phyloP scores from a whole-genome alignment of 192 early-diverging fungal species.

The Neocallimastix lanati region DNA sequence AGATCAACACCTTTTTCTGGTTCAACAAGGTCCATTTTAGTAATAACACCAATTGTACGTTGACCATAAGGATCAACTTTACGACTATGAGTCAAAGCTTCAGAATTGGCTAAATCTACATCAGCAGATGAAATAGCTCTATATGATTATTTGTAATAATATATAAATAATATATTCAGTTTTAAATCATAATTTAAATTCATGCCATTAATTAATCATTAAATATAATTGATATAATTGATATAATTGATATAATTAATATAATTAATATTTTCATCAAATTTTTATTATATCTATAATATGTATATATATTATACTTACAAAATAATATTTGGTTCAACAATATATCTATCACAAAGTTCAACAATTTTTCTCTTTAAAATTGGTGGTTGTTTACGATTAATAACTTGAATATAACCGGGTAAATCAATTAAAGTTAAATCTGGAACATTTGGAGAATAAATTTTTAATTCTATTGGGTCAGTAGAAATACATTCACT shows the following conservation, averaged over 20 bases:
- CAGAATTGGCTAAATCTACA: slow-evolving; percentile 73
- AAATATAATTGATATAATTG: too few species aligned
- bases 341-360: slow-evolving; percentile 65
- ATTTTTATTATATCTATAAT: too few species aligned
- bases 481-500: slow-evolving; percentile 72
- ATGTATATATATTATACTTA: not conserved
- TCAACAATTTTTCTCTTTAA: slow-evolving; percentile 64
- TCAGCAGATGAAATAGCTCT: slow-evolving; percentile 62
- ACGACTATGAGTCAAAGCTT: slow-evolving; percentile 57
- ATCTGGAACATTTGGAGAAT: slow-evolving; percentile 68
- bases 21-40: slow-evolving; percentile 75
- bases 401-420: slow-evolving; percentile 73
- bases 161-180: too few species aligned
- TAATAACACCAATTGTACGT: slow-evolving; percentile 68
- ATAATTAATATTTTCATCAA: too few species aligned
- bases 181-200: too few species aligned
- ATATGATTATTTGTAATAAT: too few species aligned
- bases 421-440: slow-evolving; percentile 68
- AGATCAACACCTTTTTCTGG: slow-evolving; percentile 58
- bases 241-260: too few species aligned
- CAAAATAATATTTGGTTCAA: slow-evolving; percentile 63
- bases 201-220: too few species aligned
- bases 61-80: slow-evolving; percentile 60
- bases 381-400: slow-evolving; percentile 56
- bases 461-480: slow-evolving; percentile 67